Evolutionary conservation across 2,329 filamentous ascomycete species (phyloP).

Genomic region (Aspergillus vadensis): DNA sequence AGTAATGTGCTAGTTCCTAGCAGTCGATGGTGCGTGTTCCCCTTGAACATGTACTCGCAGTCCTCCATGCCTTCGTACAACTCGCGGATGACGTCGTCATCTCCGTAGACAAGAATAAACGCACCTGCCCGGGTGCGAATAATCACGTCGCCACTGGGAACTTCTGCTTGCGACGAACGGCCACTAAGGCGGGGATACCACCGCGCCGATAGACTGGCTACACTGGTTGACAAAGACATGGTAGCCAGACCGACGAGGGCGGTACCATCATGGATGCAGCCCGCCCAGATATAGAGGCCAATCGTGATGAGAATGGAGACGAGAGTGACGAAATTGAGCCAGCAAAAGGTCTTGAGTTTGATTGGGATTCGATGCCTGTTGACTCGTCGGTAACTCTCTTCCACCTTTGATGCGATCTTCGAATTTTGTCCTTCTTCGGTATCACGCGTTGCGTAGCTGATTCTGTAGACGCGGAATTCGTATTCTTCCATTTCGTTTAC

Average conservation of each 20-base stretch:
- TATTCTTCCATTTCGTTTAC: constrained; percentile 8
- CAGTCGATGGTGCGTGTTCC: constrained; percentile 52
- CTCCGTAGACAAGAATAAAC: constrained; percentile 60
- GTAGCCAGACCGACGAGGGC: constrained; percentile 55
- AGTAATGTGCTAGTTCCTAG: constrained; percentile 62
- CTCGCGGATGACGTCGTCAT: constrained; percentile 63
- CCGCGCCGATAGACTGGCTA: constrained; percentile 60
- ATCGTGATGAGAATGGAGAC: constrained; percentile 48
- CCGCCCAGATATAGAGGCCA: constrained; percentile 24
- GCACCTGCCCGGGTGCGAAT: constrained; percentile 63
- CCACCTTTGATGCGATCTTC: background rate
- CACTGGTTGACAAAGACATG: constrained; percentile 56
- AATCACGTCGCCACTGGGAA: constrained; percentile 61
- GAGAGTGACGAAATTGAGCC: constrained; percentile 55
- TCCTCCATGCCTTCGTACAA: constrained; percentile 64
- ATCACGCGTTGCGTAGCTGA: background rate
- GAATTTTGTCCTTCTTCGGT: background rate
- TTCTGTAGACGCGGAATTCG: constrained; percentile 12
- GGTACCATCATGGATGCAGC: constrained; percentile 51
- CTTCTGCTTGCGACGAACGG: constrained; percentile 51
- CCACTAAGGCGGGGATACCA: constrained; percentile 60
- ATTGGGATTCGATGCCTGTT: background rate
- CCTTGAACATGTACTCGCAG: constrained; percentile 57
- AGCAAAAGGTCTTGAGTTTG: background rate
- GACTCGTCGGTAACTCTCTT: background rate